Evolutionary conservation across 441 rosid genomes (phyloP).

Genomic region (Isatis lusitanica): DNA sequence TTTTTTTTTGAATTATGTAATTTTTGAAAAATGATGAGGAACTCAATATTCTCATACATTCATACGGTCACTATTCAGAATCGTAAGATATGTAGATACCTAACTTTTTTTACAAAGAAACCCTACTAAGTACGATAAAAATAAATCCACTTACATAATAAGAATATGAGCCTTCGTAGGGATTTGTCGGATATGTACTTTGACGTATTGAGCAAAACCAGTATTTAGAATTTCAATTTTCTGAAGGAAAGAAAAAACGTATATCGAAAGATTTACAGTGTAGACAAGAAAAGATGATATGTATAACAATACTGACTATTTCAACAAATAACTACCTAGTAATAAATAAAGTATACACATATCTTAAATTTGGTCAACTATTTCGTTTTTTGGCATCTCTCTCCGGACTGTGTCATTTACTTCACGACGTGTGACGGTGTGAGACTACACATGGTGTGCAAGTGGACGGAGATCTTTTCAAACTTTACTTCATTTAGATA

Average conservation of each 20-base stretch:
- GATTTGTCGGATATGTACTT: neutral
- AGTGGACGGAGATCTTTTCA: conserved; percentile 14
- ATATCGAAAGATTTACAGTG: neutral
- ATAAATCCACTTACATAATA: too few species aligned
- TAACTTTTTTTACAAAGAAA: neutral
- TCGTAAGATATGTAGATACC: neutral
- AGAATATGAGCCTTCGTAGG: too few species aligned
- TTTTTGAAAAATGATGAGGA: too few species aligned
- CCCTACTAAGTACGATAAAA: neutral
- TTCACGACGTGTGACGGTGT: neutral
- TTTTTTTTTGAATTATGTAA: too few species aligned
- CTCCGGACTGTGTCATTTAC: neutral
- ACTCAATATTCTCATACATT: too few species aligned
- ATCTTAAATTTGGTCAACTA: neutral
- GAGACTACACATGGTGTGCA: conserved; percentile 3
- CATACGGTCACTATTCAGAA: too few species aligned
- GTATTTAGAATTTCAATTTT: neutral
- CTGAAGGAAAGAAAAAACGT: neutral
- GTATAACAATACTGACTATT: neutral
- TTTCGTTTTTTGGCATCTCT: neutral
- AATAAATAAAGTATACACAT: neutral
- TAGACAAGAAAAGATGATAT: neutral
- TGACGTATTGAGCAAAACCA: neutral
- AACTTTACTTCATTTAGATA: neutral
- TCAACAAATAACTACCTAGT: neutral